These are phyloP conservation scores for Mycosphaerelloides madeirae DNA, from an alignment of 2,329 filamentous ascomycete species.

Conservation along the genomic window DNA sequence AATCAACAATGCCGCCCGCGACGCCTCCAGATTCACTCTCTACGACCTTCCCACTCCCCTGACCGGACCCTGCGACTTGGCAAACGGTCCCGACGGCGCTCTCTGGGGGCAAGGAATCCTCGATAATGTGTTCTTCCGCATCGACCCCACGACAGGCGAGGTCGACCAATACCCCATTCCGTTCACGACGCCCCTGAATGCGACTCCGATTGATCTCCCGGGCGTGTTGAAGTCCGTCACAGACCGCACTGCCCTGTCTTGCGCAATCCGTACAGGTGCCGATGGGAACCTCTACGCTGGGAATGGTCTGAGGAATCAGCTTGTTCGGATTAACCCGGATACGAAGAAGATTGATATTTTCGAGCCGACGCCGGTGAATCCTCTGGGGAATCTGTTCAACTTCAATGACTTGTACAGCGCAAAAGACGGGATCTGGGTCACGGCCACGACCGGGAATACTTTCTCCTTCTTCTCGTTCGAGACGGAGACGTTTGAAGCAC, in stretches of 20 bases:
- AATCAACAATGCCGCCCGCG: too few species aligned
- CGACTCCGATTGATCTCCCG: constrained; percentile 7
- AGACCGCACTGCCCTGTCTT: constrained; percentile 15
- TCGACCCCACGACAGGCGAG: constrained; percentile 13
- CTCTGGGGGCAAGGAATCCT: constrained; percentile 19
- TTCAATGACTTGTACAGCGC: constrained; percentile 24
- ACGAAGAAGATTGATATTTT: constrained; percentile 4
- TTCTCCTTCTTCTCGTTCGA: constrained; percentile 7
- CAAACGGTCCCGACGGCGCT: constrained; percentile 14
- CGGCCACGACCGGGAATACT: constrained; percentile 21
- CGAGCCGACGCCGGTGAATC: constrained; percentile 10
- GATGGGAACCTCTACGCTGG: constrained; percentile 22
- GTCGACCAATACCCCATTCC: constrained; percentile 19
- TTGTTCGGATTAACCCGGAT: constrained; percentile 17
- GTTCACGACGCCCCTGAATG: constrained; percentile 15
- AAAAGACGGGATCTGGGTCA: constrained; percentile 21
- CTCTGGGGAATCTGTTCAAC: constrained; percentile 18
- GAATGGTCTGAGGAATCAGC: constrained; percentile 23
- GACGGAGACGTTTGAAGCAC: constrained; percentile 8
- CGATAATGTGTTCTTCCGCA: constrained; percentile 17
- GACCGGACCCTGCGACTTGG: constrained; percentile 17
- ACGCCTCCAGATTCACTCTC: constrained; percentile 12
- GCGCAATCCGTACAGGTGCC: constrained; percentile 4
- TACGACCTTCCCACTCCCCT: constrained; percentile 12
- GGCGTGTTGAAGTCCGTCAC: constrained; percentile 3